Evolutionary conservation across 2,329 filamentous ascomycete species (phyloP).

Genomic region (Ilyonectria sp.): DNA sequence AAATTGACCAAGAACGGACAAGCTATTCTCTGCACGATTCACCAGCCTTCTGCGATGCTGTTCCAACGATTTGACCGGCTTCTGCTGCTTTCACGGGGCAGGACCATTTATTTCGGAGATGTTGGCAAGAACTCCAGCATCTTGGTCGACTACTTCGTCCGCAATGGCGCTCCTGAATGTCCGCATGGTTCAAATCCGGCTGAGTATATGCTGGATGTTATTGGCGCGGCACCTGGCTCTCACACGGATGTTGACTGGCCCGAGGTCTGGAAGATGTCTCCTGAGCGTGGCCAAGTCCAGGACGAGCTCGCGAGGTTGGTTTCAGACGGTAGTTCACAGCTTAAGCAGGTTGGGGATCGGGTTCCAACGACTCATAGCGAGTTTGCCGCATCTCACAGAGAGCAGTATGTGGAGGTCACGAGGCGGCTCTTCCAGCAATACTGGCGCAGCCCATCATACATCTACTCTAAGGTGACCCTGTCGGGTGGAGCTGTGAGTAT

Average conservation of each 20-base stretch:
- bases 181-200: slow-evolving; percentile 73
- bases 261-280: slow-evolving; percentile 53
- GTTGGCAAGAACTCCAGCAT: slow-evolving; percentile 70
- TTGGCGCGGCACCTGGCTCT: slow-evolving; percentile 64
- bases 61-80: slow-evolving; percentile 70
- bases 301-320: slow-evolving; percentile 51
- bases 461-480: slow-evolving; percentile 68
- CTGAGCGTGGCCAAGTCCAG: slow-evolving; percentile 51
- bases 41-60: slow-evolving; percentile 65
- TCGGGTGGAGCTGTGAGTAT: slow-evolving; percentile 51
- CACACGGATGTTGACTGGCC: slow-evolving; percentile 59
- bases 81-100: slow-evolving; percentile 72
- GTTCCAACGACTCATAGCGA: slow-evolving; percentile 43
- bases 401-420: slow-evolving; percentile 54
- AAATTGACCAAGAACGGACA: slow-evolving; percentile 69
- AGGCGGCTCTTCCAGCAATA: slow-evolving; percentile 56
- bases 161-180: slow-evolving; percentile 70
- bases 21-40: slow-evolving; percentile 66
- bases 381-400: slow-evolving; percentile 50
- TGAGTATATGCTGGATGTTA: slow-evolving; percentile 74
- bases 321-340: background rate
- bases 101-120: slow-evolving; percentile 77
- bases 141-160: slow-evolving; percentile 73
- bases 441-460: slow-evolving; percentile 68
- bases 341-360: background rate